Conservation (phyloP, 345 rosid species). For the Brassica napus region Da-Ae NC_063440.1:12425001-12425500, state of each 20-base stretch:
- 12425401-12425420: not conserved
- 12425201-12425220: not conserved
- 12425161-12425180: constrained; percentile 37
- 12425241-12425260: constrained; percentile 14
- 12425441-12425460: not conserved
- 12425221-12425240: constrained; percentile 2
- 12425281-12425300: constrained; percentile 38
- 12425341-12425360: constrained; percentile 36
- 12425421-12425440: not conserved
- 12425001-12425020: constrained; percentile 90
- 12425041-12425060: constrained; percentile 56
- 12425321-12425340: constrained; percentile 19
- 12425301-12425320: constrained; percentile 31
- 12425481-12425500: too few species aligned
- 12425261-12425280: not conserved
- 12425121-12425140: constrained; percentile 21
- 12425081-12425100: not conserved
- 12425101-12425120: not conserved
- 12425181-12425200: constrained; percentile 10
- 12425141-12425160: constrained; percentile 34
- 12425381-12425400: not conserved
- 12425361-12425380: constrained; percentile 9
- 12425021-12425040: constrained; percentile 90
- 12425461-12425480: not conserved
- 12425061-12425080: constrained; percentile 2